phyloP scores from a whole-genome alignment of 1,139 yeast species.

The Candida sp. region DNA sequence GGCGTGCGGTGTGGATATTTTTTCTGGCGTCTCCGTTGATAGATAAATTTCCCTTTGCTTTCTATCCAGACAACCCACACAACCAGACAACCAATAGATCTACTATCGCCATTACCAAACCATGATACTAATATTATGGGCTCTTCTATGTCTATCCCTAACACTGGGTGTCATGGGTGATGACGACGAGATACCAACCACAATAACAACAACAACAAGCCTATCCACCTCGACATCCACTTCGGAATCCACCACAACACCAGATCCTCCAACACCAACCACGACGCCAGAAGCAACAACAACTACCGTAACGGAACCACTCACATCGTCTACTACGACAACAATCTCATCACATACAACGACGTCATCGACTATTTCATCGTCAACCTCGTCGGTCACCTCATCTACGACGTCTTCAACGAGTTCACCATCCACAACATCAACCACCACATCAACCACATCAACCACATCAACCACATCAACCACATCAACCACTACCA shows the following conservation, averaged over 20 bases:
- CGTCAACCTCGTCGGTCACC: neutral
- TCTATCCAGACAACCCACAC: neutral
- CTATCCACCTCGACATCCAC: neutral
- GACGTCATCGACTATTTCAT: neutral
- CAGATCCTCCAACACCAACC: neutral
- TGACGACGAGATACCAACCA: neutral
- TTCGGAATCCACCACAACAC: neutral
- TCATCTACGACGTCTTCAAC: neutral
- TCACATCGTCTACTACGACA: neutral
- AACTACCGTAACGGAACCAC: neutral
- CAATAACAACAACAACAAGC: conserved; percentile 1
- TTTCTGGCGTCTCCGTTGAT: neutral
- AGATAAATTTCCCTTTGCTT: neutral
- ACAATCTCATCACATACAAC: neutral
- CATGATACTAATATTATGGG: neutral
- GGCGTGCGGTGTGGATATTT: neutral
- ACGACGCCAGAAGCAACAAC: neutral
- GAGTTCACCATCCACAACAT: neutral
- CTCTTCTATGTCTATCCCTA: neutral
- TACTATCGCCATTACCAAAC: neutral
- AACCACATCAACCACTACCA: neutral
- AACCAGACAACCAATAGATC: neutral
- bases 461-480: conserved; percentile 5
- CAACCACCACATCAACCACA: neutral
- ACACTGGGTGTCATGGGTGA: neutral